phyloP scores from a whole-genome alignment of 345 rosid genomes.

The Diplotaxis tenuifolia region DNA sequence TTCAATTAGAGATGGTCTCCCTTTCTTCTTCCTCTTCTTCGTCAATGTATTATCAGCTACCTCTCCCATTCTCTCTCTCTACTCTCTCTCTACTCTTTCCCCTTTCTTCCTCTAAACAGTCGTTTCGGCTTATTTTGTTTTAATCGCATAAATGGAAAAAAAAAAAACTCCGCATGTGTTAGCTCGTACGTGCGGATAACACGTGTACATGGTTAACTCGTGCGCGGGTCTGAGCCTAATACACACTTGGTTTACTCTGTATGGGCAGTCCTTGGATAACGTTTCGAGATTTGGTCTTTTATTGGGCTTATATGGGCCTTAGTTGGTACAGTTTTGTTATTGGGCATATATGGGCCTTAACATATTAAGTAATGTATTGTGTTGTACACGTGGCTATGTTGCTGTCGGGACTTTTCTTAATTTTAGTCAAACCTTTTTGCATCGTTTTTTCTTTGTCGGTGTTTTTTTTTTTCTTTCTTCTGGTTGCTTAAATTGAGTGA shows the following conservation, averaged over 20 bases:
- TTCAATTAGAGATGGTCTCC: constrained; percentile 85
- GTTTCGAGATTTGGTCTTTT: background rate
- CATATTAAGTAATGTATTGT: too few relatives aligned
- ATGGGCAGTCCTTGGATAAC: background rate
- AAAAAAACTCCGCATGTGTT: constrained; percentile 14
- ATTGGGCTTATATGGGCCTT: background rate
- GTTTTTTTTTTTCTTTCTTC: background rate
- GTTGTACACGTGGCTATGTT: background rate
- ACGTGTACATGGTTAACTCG: constrained; percentile 26
- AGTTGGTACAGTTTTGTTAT: background rate
- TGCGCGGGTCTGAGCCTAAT: background rate
- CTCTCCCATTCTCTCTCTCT: constrained; percentile 42
- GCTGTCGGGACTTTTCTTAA: background rate
- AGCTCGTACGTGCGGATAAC: constrained; percentile 22
- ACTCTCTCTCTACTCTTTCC: constrained; percentile 2
- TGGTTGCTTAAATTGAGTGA: constrained; percentile 14
- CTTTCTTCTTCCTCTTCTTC: constrained; percentile 93
- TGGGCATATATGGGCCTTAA: background rate
- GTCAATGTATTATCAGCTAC: constrained; percentile 46
- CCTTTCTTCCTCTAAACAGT: constrained; percentile 32
- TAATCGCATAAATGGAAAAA: background rate
- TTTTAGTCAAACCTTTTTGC: constrained; percentile 6
- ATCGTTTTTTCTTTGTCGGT: constrained; percentile 2
- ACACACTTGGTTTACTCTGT: constrained; percentile 9
- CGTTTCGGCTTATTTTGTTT: constrained; percentile 29